These are phyloP conservation scores for Tilletiopsis washingtonensis DNA, from an alignment of 1,284 basidiomycete species.

Conservation along the genomic window DNA sequence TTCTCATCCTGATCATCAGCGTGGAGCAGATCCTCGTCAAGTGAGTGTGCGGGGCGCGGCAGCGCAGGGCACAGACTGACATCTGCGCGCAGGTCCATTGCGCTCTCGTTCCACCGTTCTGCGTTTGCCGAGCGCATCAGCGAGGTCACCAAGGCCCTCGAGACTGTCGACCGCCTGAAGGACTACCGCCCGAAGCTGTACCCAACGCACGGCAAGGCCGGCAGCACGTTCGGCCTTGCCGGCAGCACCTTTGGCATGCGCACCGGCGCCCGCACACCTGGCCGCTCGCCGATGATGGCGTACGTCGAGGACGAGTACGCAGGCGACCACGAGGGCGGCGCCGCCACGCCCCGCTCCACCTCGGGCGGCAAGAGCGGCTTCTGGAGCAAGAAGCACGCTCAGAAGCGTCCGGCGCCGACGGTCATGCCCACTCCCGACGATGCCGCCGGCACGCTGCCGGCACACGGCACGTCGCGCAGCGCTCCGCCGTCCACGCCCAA, in stretches of 20 bases:
- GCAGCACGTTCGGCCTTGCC: constrained; percentile 38
- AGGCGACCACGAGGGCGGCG: neutral
- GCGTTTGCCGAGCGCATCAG: constrained; percentile 68
- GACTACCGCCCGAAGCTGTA: constrained; percentile 59
- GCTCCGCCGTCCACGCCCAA: neutral
- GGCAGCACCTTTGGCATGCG: constrained; percentile 51
- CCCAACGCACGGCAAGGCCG: neutral
- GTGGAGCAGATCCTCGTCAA: constrained; percentile 41
- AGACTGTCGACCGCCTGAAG: constrained; percentile 62
- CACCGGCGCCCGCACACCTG: constrained; percentile 2
- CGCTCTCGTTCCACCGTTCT: constrained; percentile 59
- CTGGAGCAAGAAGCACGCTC: constrained; percentile 29
- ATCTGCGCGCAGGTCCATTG: too few species aligned
- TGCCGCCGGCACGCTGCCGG: neutral
- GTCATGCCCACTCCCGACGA: neutral
- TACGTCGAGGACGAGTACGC: neutral
- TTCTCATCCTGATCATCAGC: constrained; percentile 37
- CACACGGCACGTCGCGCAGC: neutral
- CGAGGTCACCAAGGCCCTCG: constrained; percentile 55
- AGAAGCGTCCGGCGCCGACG: constrained; percentile 22
- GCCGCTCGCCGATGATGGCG: neutral
- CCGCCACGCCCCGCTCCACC: neutral
- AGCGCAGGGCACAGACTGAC: too few species aligned
- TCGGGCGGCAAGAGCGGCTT: constrained; percentile 11
- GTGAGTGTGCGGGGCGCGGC: too few species aligned